These are phyloP conservation scores for Nicotiana obtusifolia DNA, from an alignment of 257 asterid genomes.

Conservation along the genomic window DNA sequence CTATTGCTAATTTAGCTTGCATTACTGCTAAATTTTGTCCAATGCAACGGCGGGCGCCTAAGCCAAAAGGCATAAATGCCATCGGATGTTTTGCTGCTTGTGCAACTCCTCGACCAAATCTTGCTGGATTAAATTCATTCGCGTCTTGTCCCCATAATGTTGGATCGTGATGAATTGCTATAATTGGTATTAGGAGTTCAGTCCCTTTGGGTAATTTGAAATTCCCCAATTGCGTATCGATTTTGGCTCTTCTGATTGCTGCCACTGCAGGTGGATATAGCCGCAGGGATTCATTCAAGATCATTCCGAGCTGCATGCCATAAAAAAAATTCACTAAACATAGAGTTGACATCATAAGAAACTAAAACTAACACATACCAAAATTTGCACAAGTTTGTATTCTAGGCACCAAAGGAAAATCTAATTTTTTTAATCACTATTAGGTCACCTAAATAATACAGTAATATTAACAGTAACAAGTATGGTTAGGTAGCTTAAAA, in stretches of 20 bases:
- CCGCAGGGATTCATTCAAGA: constrained; percentile 63
- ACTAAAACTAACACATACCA: background rate
- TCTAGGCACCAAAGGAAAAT: background rate
- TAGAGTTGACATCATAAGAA: background rate
- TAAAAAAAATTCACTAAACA: background rate
- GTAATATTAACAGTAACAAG: too few species aligned
- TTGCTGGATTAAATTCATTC: constrained; percentile 56
- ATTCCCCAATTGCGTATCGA: constrained; percentile 55
- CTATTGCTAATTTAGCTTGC: constrained; percentile 71
- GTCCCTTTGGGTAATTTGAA: constrained; percentile 59
- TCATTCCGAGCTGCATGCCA: constrained; percentile 51
- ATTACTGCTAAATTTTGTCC: constrained; percentile 68
- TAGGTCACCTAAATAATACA: background rate
- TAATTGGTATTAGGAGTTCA: constrained; percentile 63
- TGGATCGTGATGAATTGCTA: constrained; percentile 60
- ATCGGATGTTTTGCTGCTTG: constrained; percentile 7
- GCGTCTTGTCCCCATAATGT: constrained; percentile 73
- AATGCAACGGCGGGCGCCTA: constrained; percentile 69
- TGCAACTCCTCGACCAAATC: constrained; percentile 37
- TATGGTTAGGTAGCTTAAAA: background rate
- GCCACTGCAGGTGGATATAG: constrained; percentile 75
- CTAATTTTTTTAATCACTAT: background rate
- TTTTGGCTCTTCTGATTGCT: constrained; percentile 68
- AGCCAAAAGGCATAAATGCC: constrained; percentile 67
- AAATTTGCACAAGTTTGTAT: background rate